Evolutionary conservation across 2,329 filamentous ascomycete genomes (phyloP), one percentile per base, ranked within the genome.

Genomic region (Thermomyces lanuginosus): DNA sequence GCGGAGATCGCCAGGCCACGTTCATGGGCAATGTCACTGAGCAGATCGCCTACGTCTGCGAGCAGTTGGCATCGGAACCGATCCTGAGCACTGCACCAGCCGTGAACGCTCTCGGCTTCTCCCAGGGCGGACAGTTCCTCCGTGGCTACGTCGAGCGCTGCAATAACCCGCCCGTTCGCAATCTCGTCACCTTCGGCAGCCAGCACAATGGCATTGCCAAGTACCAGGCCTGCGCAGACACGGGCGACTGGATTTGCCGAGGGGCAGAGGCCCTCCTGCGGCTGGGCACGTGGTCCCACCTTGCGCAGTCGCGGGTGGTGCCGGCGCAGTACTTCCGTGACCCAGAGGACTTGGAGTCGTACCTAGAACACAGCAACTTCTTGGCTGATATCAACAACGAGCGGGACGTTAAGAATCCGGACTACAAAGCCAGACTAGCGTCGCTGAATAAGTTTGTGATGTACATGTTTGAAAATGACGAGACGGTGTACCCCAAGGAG

Each of bases 381-480:
- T 62, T 98, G 6, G 89, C 86, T 6, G 86, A 95, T 47, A 76
- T 95, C 56, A 98, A 98, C 56, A 95, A 95, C 51, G 89, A 98
- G 66, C 67, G 84, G 7, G 44, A 29, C 11, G 34, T 59, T 29
- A 92, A 91, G 67, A 92, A 83, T 43, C 43, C 54, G 18, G 64
- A 57, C 8, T 98, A 95, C 52, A 72, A 66, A 46, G 53, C 66
- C 40, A 78, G 86, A 45, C 39, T 98, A 24, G 65, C 64, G 5
- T 53, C 44, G 17, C 49, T 98, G 46, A 69, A 78, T 43, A 76
- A 76, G 41, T 77, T 95, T 37, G 81, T 79, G 36, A 79, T 95
- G 77, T 83, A 79, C 49, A 60, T 92, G 53, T 98, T 95, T 46
- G 74, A 74, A 36, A 72, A 92, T 8, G 89, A 98, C 55, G 71